Conservation (phyloP, 2,329 filamentous ascomycete species). For the Aspergillus amoenus region DNA sequence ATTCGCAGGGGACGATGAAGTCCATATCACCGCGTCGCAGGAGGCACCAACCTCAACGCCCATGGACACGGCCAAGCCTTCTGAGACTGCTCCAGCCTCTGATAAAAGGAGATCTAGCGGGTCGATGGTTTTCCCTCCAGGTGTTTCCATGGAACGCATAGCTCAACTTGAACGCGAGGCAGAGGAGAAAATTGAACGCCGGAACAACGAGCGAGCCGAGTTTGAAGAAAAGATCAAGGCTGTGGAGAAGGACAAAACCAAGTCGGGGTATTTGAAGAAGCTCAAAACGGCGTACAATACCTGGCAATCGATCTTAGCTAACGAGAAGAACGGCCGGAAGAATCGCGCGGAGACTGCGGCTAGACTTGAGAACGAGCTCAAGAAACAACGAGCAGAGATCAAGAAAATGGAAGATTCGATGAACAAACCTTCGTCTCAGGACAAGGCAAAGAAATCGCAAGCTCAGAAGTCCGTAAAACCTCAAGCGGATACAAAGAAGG, state of each 20-base stretch:
- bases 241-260: constrained; percentile 4
- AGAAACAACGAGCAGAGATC: constrained; percentile 7
- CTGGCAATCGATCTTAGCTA: not conserved
- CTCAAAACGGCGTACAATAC: not conserved
- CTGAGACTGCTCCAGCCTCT: not conserved
- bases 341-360: not conserved
- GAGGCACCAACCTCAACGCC: constrained; percentile 13
- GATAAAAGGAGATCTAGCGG: constrained; percentile 3
- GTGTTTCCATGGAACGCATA: constrained; percentile 11
- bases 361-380: not conserved
- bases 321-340: not conserved
- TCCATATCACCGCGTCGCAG: constrained; percentile 9
- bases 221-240: constrained; percentile 13
- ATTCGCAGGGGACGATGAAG: constrained; percentile 23
- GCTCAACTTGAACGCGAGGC: constrained; percentile 13
- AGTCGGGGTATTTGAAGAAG: constrained; percentile 8
- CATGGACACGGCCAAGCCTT: not conserved
- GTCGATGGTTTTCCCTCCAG: constrained; percentile 17
- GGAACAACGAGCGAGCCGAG: constrained; percentile 9
- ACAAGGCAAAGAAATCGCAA: constrained; percentile 1
- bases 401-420: constrained; percentile 13
- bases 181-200: constrained; percentile 10
- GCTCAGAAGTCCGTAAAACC: not conserved
- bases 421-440: constrained; percentile 1
- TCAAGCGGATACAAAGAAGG: not conserved